phyloP scores from a whole-genome alignment of 192 early-diverging fungal species.

The Coemansia sp. region DNA sequence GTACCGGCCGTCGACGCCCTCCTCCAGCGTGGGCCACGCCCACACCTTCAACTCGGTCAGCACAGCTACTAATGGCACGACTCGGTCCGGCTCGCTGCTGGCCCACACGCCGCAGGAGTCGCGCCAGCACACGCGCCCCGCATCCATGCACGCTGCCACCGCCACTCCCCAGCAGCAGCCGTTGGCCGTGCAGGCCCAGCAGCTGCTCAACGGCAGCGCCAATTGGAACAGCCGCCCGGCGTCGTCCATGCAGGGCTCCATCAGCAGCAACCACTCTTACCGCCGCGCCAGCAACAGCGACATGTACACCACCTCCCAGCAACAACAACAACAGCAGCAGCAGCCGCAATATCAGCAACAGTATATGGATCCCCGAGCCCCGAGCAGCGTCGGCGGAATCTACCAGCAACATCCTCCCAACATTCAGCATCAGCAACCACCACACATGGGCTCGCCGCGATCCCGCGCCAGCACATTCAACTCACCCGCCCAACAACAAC shows the following conservation, averaged over 20 bases:
- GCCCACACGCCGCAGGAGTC: conserved; percentile 8
- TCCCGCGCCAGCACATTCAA: conserved; percentile 42
- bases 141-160: conserved; percentile 26
- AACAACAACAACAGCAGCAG: conserved; percentile 16
- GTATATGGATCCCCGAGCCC: conserved; percentile 15
- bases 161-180: conserved; percentile 2
- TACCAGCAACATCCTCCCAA: conserved; percentile 11
- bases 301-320: conserved; percentile 35
- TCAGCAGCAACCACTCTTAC: conserved; percentile 16
- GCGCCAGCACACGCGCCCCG: conserved; percentile 28
- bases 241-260: conserved; percentile 42
- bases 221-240: conserved; percentile 36
- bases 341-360: conserved; percentile 22
- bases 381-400: conserved; percentile 21
- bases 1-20: conserved; percentile 3
- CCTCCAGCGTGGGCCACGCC: conserved; percentile 9
- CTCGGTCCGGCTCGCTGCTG: conserved; percentile 27
- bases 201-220: conserved; percentile 12
- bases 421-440: conserved; percentile 9
- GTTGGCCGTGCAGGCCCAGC: conserved; percentile 8
- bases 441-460: conserved; percentile 37
- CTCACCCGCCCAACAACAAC: neutral
- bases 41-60: conserved; percentile 22
- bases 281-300: conserved; percentile 50
- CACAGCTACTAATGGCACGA: conserved; percentile 16